A percentile compares a stretch with the other conserved stretches of the same genome.
phyloP scores from a whole-genome alignment of 441 rosid species.

The Flueggea neowawraea region DNA sequence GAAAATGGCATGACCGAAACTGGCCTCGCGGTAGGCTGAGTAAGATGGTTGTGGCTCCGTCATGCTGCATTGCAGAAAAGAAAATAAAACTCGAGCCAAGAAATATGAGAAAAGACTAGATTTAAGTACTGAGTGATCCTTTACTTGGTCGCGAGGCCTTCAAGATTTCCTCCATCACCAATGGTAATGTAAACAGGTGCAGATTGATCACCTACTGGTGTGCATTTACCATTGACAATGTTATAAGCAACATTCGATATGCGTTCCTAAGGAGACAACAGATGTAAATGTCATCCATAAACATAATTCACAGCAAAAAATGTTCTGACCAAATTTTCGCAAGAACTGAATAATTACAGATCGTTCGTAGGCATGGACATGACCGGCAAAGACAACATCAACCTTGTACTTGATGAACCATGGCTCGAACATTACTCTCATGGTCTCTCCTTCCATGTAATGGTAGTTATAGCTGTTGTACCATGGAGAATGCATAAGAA shows the following conservation, averaged over 20 bases:
- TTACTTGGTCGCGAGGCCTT: constrained; percentile 76
- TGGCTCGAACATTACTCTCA: too few species aligned
- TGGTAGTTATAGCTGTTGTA: too few species aligned
- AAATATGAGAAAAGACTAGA: background rate
- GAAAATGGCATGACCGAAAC: constrained; percentile 83
- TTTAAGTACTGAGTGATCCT: background rate
- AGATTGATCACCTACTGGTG: constrained; percentile 52
- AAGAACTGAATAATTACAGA: too few species aligned
- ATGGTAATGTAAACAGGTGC: constrained; percentile 84
- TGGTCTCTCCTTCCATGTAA: too few species aligned
- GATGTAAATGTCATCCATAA: too few species aligned
- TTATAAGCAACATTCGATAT: constrained; percentile 76
- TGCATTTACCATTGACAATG: constrained; percentile 47
- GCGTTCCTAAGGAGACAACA: constrained; percentile 81
- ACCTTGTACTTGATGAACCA: too few species aligned
- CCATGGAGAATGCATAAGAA: too few species aligned
- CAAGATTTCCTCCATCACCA: constrained; percentile 86
- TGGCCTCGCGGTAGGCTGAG: constrained; percentile 79
- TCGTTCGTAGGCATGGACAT: too few species aligned
- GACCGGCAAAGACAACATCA: too few species aligned
- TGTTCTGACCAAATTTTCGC: too few species aligned
- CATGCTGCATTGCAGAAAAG: constrained; percentile 46
- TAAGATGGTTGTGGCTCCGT: constrained; percentile 77
- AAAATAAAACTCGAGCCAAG: background rate
- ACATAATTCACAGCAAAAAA: too few species aligned